Conservation (phyloP, 2,329 filamentous ascomycete genomes). For the Daldinia sp. region DNA sequence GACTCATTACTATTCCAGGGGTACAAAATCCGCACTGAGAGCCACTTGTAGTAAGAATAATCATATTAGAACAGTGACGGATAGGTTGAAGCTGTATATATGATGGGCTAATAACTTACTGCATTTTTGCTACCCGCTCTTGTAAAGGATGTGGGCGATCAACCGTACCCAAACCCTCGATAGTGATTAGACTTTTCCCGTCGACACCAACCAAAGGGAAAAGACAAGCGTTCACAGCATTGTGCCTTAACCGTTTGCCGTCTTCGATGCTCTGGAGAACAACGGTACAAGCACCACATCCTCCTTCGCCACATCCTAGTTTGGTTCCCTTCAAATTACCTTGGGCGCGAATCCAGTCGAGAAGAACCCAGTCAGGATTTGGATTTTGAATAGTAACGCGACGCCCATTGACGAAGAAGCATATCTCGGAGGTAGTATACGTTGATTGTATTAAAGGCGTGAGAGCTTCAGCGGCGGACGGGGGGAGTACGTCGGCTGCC, state of each 20-base stretch:
- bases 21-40: constrained; percentile 94
- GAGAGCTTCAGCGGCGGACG: constrained; percentile 32
- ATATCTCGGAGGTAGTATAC: constrained; percentile 47
- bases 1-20: constrained; percentile 94
- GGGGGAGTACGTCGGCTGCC: constrained; percentile 28
- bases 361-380: constrained; percentile 45
- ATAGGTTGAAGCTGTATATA: not conserved
- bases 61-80: constrained; percentile 2
- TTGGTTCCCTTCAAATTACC: constrained; percentile 38
- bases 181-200: constrained; percentile 95
- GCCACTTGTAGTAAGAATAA: constrained; percentile 70
- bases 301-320: constrained; percentile 86
- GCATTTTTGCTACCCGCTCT: constrained; percentile 79
- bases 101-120: constrained; percentile 21
- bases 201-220: constrained; percentile 90
- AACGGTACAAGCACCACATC: constrained; percentile 93
- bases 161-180: constrained; percentile 89
- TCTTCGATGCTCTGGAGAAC: constrained; percentile 90
- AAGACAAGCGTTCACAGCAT: constrained; percentile 92
- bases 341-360: constrained; percentile 42
- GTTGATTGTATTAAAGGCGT: constrained; percentile 39
- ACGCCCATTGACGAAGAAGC: constrained; percentile 45
- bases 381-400: constrained; percentile 38
- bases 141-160: constrained; percentile 86
- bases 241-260: constrained; percentile 82